Evolutionary conservation across 2,329 filamentous ascomycete species (phyloP), one percentile per base, ranked within the genome.

Genomic region (Fusarium bactridioides): DNA sequence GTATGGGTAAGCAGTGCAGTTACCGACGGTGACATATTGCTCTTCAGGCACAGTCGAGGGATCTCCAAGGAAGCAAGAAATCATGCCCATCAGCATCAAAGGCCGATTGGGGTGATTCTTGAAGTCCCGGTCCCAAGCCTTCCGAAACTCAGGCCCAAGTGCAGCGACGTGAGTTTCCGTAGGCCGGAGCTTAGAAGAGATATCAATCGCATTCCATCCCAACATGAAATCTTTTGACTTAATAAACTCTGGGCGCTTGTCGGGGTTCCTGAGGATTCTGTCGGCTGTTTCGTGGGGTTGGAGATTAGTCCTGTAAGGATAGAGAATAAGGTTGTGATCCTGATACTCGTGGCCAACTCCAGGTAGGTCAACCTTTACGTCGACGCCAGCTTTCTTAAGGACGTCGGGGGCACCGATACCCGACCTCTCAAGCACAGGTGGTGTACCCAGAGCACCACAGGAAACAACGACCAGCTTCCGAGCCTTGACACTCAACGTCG

Each of bases 341-440:
- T 89, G 84, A 67, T 89, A 87, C 41, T 86, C 82, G 21, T 83
- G 79, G 0, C 88, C 88, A 3, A 90, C 88, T 6, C 86, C 86
- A 0, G 85, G 84, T 3, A 89, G 76, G 51, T 87, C 81, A 5
- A 83, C 80, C 3, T 86, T 75, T 7, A 86, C 75, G 3, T 84
- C 80, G 5, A 90, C 83, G 2, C 83, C 84, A 0, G 85, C 83
- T 23, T 79, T 80, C 45, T 83, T 76, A 4, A 91, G 83, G 10
- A 89, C 74, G 4, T 85, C 81, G 2, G 83, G 80, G 48, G 83
- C 82, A n/a, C 89, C 89, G 4, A 92, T 75, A 12, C 90, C 90
- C 1, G 90, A 92, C 25, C 90, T 82, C 76, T 92, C 89, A 1
- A 92, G 84, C 3, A 92, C 83, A 0, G 80, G 78, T 0, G 89